phyloP scores from a whole-genome alignment of 495 filamentous ascomycete species.

The Penicillium simplicissimum region DNA sequence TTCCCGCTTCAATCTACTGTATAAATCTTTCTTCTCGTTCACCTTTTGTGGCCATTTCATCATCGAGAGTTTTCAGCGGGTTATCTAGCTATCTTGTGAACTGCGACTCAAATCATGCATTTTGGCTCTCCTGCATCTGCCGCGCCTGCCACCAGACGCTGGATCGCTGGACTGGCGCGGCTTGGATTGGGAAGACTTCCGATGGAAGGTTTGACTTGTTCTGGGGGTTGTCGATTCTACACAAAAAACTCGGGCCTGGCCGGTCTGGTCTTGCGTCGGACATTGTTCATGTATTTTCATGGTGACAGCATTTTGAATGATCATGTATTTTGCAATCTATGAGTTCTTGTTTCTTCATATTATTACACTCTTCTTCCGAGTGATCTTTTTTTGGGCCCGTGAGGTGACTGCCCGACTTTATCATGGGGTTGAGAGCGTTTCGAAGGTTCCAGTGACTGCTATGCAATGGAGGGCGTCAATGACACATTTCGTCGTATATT shows the following conservation, averaged over 20 bases:
- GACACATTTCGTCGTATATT: not conserved
- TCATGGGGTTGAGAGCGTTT: not conserved
- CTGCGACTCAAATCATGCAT: conserved; percentile 6
- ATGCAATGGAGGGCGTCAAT: not conserved
- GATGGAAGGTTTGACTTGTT: not conserved
- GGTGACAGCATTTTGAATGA: conserved; percentile 17
- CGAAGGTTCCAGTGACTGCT: conserved; percentile 24
- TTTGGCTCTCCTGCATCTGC: conserved; percentile 18
- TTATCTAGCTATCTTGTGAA: conserved; percentile 40
- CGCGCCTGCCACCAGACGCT: conserved; percentile 43
- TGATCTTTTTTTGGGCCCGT: not conserved
- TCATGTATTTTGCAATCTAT: conserved; percentile 19
- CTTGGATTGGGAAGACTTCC: conserved; percentile 16
- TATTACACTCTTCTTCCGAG: not conserved
- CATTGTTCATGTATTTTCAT: conserved; percentile 19
- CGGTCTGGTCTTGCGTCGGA: not conserved
- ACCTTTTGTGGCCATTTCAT: conserved; percentile 23
- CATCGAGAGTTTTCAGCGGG: conserved; percentile 33
- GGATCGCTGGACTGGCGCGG: conserved; percentile 42
- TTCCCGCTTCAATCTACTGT: conserved; percentile 42
- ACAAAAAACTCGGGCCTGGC: conserved; percentile 14
- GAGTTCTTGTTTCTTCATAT: not conserved
- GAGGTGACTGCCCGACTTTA: not conserved
- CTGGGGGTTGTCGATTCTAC: not conserved
- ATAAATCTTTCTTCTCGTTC: conserved; percentile 37